Evolutionary conservation across 352 stramenopile species (phyloP).

Genomic region (Globisporangium paroecandrum): DNA sequence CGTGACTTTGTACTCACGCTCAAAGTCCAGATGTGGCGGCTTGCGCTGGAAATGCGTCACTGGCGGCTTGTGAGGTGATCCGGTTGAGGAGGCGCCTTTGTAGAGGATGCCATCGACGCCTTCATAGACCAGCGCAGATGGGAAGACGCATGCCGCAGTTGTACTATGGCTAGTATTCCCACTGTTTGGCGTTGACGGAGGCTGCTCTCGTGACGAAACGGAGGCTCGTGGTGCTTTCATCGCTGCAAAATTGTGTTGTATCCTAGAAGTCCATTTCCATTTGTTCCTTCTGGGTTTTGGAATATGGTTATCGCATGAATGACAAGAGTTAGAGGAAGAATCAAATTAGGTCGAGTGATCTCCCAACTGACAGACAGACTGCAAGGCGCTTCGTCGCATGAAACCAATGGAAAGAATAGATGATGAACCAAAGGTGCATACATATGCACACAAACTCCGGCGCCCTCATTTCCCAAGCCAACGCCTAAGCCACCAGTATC

Average conservation of each 20-base stretch:
- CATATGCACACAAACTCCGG: not conserved
- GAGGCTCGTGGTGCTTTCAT: not conserved
- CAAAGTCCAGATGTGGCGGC: constrained; percentile 49
- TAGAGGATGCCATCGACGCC: constrained; percentile 53
- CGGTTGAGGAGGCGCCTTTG: constrained; percentile 12
- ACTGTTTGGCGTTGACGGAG: not conserved
- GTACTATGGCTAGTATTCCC: not conserved
- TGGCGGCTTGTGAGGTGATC: not conserved
- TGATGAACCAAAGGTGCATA: not conserved
- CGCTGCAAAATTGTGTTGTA: too few species aligned
- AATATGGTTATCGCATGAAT: not conserved
- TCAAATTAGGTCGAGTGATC: not conserved
- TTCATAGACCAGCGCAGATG: constrained; percentile 20
- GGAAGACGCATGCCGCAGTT: constrained; percentile 21
- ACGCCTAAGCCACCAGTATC: not conserved
- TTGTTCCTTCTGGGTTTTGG: not conserved
- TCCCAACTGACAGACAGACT: not conserved
- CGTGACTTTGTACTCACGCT: constrained; percentile 42
- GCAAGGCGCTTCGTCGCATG: constrained; percentile 7
- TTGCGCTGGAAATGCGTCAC: constrained; percentile 44
- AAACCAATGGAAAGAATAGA: constrained; percentile 10
- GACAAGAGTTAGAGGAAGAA: not conserved
- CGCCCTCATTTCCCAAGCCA: not conserved
- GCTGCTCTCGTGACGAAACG: not conserved
- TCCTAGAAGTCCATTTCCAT: not conserved